Conservation (phyloP, 202 grass and related monocot genomes). For the Digitaria exilis region DNA sequence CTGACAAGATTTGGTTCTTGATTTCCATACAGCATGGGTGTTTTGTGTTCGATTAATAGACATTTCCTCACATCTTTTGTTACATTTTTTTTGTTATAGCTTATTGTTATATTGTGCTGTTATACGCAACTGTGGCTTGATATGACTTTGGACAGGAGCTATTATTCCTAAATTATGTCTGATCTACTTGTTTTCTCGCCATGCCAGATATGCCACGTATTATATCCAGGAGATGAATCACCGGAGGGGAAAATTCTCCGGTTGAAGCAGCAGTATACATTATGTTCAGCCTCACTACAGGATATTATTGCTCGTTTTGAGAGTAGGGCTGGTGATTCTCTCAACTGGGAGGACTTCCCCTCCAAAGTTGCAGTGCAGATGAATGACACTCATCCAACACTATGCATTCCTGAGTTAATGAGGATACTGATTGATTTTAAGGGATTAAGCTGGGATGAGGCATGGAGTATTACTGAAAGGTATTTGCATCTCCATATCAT, state of each 20-base stretch:
- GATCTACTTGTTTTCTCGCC: constrained; percentile 28
- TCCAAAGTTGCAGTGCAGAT: constrained; percentile 98
- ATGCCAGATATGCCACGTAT: constrained; percentile 89
- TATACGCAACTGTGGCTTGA: background rate
- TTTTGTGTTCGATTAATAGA: constrained; percentile 6
- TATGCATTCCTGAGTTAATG: constrained; percentile 99
- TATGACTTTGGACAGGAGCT: background rate
- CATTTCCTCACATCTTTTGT: background rate
- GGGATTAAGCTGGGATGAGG: constrained; percentile 79
- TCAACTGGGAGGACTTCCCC: constrained; percentile 90
- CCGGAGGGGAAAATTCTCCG: constrained; percentile 91
- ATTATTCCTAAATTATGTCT: constrained; percentile 19
- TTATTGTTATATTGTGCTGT: constrained; percentile 1
- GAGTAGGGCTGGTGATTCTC: constrained; percentile 72
- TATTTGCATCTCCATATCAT: constrained; percentile 24
- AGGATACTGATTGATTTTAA: constrained; percentile 96
- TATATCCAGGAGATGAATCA: constrained; percentile 97
- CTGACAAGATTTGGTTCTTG: background rate
- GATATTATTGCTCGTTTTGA: constrained; percentile 96
- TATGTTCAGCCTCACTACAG: constrained; percentile 98
- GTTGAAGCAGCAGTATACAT: constrained; percentile 95
- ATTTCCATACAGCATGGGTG: background rate
- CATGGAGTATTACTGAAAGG: constrained; percentile 97
- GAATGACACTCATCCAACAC: constrained; percentile 98
- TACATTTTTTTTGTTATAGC: constrained; percentile 9